These are phyloP conservation scores for Sugiyamaella grinbergsii DNA, from an alignment of 1,139 yeast genomes.

Conservation along the genomic window DNA sequence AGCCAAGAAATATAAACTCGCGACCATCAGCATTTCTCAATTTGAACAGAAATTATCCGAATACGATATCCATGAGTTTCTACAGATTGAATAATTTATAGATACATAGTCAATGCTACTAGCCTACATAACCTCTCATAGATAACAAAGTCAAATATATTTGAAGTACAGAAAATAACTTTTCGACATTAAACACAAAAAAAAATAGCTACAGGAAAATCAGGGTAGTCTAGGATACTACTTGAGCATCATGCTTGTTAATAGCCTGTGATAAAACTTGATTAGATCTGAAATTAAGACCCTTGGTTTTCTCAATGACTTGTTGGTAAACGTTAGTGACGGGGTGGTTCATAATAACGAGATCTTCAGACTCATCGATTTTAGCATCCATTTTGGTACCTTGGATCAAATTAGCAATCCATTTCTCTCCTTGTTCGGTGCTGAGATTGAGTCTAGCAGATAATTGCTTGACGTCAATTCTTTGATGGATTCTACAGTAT, in stretches of 20 bases:
- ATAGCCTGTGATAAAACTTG: constrained; percentile 49
- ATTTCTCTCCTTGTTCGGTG: constrained; percentile 52
- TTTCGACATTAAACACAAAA: constrained; percentile 1
- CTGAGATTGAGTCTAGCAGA: constrained; percentile 49
- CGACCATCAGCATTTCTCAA: not conserved
- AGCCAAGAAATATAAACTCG: constrained; percentile 5
- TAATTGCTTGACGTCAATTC: constrained; percentile 49
- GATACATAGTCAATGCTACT: too few relatives aligned
- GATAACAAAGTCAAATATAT: constrained; percentile 5
- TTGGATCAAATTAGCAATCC: constrained; percentile 53
- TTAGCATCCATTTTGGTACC: constrained; percentile 54
- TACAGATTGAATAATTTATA: not conserved
- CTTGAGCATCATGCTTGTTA: constrained; percentile 34
- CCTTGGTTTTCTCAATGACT: constrained; percentile 62
- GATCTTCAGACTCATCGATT: constrained; percentile 52
- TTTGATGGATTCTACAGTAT: constrained; percentile 56
- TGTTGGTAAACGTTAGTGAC: constrained; percentile 54
- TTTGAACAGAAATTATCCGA: not conserved
- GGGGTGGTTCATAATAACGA: constrained; percentile 52
- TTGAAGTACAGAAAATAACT: constrained; percentile 5
- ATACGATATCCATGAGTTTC: constrained; percentile 18
- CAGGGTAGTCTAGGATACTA: constrained; percentile 23
- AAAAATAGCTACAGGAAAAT: constrained; percentile 1
- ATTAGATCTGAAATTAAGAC: constrained; percentile 57
- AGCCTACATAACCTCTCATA: too few relatives aligned